These are phyloP conservation scores for Leptographium flavum DNA, from an alignment of 2,329 filamentous ascomycete species.

Conservation along the genomic window DNA sequence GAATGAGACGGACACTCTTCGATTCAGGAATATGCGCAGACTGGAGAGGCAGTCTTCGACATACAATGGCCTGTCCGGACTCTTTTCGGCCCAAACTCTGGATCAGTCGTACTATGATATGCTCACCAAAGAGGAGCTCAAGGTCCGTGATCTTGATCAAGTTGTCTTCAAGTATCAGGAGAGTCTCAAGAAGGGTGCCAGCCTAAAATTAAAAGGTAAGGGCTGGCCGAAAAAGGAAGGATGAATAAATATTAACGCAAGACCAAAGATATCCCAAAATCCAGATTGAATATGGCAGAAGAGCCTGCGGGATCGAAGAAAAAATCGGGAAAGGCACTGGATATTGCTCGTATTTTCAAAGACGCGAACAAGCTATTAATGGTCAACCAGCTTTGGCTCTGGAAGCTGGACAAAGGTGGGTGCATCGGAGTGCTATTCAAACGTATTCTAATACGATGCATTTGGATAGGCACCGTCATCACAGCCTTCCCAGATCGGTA, in stretches of 20 bases:
- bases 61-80: background rate
- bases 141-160: background rate
- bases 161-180: background rate
- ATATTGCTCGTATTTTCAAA: no score
- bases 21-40: background rate
- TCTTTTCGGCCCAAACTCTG: background rate
- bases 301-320: no score
- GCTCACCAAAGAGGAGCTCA: background rate
- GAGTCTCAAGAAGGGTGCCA: background rate
- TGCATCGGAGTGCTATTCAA: background rate
- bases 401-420: constrained; percentile 1
- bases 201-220: background rate
- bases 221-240: background rate
- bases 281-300: no score
- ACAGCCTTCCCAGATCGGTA: constrained; percentile 1
- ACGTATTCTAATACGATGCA: no score
- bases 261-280: no score
- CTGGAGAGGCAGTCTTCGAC: background rate
- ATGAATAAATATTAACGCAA: no score
- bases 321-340: background rate
- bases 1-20: background rate
- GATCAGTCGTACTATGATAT: background rate
- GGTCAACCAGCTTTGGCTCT: constrained; percentile 2
- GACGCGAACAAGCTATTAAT: background rate
- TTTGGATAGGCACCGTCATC: background rate